Conservation (phyloP, 352 stramenopile species). For the Pythium dissimile region DNA sequence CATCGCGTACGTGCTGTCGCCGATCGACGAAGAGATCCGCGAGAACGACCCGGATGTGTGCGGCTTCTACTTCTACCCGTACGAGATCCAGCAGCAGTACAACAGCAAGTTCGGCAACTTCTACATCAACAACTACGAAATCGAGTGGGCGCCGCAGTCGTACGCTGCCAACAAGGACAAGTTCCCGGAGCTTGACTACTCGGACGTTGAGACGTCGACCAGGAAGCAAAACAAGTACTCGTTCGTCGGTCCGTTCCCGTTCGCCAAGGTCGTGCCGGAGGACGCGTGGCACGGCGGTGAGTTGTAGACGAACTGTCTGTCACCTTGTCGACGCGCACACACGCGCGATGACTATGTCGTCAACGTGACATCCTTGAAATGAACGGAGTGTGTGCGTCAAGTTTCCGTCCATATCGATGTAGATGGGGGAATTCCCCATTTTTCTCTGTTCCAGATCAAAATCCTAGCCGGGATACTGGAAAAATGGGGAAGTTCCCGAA, state of each 20-base stretch:
- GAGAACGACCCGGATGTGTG: constrained; percentile 65
- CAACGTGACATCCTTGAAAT: too few species aligned
- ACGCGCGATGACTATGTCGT: too few species aligned
- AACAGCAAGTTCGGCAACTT: constrained; percentile 55
- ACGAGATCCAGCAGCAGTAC: constrained; percentile 60
- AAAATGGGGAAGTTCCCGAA: too few species aligned
- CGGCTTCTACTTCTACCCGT: constrained; percentile 75
- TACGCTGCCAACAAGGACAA: constrained; percentile 48
- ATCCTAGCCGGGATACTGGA: too few species aligned
- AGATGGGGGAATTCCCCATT: too few species aligned
- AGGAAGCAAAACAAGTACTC: constrained; percentile 61
- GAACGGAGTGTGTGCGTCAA: too few species aligned
- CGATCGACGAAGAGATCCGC: constrained; percentile 43
- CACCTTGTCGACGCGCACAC: too few species aligned
- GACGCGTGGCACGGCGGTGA: constrained; percentile 19
- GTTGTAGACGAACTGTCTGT: too few species aligned
- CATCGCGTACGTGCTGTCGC: constrained; percentile 56
- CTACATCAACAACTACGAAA: constrained; percentile 70
- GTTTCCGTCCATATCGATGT: too few species aligned
- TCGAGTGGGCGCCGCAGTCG: constrained; percentile 66
- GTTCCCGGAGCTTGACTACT: constrained; percentile 58
- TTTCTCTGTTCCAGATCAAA: too few species aligned
- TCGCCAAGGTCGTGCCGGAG: constrained; percentile 50
- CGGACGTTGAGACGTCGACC: constrained; percentile 52
- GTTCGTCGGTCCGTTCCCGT: constrained; percentile 67